A percentile compares a stretch with the other conserved stretches of the same genome.
Evolutionary conservation across 805 yeast genomes (phyloP).

Genomic region (Ogataea salicorniae): DNA sequence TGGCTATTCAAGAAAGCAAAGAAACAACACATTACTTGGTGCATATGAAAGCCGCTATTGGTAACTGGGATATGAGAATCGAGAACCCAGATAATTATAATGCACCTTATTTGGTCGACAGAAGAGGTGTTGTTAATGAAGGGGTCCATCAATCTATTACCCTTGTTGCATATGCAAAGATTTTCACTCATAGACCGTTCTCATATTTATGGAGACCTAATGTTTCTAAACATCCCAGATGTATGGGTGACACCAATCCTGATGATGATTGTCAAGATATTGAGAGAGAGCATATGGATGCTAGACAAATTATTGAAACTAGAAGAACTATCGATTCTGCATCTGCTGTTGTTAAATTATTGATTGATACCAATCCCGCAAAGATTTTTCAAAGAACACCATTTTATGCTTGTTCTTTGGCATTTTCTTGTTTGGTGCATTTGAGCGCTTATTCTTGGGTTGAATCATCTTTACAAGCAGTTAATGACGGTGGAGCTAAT

Average conservation of each 20-base stretch:
- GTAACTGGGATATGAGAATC: conserved; percentile 46
- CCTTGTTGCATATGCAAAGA: conserved; percentile 45
- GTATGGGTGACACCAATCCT: conserved; percentile 28
- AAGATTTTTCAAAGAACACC: conserved; percentile 43
- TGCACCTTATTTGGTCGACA: conserved; percentile 38
- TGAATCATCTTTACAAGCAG: conserved; percentile 30
- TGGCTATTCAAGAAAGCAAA: conserved; percentile 37
- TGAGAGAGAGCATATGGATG: conserved; percentile 32
- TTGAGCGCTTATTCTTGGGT: conserved; percentile 51
- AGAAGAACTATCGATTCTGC: conserved; percentile 52
- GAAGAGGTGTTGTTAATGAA: conserved; percentile 43
- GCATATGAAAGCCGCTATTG: conserved; percentile 41
- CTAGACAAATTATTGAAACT: conserved; percentile 46
- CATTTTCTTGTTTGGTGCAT: conserved; percentile 48
- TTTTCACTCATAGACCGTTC: conserved; percentile 51
- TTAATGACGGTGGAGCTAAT: conserved; percentile 6
- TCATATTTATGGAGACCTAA: conserved; percentile 49
- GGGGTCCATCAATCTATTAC: conserved; percentile 49
- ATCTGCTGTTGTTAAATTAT: conserved; percentile 39
- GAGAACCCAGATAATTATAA: conserved; percentile 38
- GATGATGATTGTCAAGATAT: conserved; percentile 29
- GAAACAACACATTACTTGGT: conserved; percentile 33
- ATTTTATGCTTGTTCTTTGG: conserved; percentile 47
- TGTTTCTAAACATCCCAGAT: conserved; percentile 36
- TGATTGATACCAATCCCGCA: conserved; percentile 44